A percentile compares a stretch with the other conserved stretches of the same genome.
These are phyloP conservation scores for Calamus simplicifolius DNA, from an alignment of 176 grass and related monocot genomes.

Conservation along the genomic window DNA sequence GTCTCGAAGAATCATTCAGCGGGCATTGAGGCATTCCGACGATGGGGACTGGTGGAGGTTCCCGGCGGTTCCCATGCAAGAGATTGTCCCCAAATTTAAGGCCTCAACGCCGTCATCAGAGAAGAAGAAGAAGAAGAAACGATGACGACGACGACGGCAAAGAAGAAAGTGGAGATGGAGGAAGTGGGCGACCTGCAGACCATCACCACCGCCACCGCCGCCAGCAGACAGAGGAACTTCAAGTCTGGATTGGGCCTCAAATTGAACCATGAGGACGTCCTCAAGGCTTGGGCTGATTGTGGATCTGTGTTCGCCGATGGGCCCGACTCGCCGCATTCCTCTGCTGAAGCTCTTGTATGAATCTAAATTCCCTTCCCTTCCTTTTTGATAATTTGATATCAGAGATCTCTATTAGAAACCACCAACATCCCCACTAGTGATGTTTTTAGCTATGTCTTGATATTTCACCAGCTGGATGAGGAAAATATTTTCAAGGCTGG, in stretches of 20 bases:
- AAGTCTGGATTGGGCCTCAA: conserved; percentile 68
- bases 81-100: conserved; percentile 35
- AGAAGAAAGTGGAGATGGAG: conserved; percentile 36
- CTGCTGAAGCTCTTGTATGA: conserved; percentile 62
- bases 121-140: conserved; percentile 74
- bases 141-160: conserved; percentile 45
- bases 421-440: no score
- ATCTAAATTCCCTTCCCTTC: conserved; percentile 2
- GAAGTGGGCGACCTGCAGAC: conserved; percentile 3
- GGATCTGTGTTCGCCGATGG: conserved; percentile 62
- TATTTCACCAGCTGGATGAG: no score
- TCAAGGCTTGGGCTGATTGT: conserved; percentile 63
- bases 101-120: not conserved
- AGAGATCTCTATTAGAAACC: no score
- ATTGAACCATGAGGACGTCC: conserved; percentile 61
- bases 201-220: conserved; percentile 10
- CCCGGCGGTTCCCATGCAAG: conserved; percentile 55
- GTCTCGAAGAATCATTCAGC: conserved; percentile 40
- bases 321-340: conserved; percentile 45
- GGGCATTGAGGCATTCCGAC: conserved; percentile 62
- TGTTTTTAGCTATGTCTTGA: no score
- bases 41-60: conserved; percentile 80
- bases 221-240: conserved; percentile 17
- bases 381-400: no score
- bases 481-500: no score